Evolutionary conservation across 192 early-diverging fungal genomes (phyloP).

Genomic region (Backusella psychrophila): DNA sequence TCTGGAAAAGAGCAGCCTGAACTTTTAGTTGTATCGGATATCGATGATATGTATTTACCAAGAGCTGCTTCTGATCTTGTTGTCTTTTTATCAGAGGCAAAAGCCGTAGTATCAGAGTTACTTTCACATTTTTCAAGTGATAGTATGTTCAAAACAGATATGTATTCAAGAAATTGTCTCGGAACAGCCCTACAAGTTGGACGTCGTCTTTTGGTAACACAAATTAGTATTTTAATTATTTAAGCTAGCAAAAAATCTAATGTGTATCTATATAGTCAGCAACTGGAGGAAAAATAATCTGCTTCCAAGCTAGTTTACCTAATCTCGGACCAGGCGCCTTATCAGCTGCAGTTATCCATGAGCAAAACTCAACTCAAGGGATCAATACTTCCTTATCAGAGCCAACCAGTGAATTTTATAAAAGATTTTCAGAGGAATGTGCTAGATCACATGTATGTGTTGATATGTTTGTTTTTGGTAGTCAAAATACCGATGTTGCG

Average conservation of each 20-base stretch:
- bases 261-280: constrained; percentile 19
- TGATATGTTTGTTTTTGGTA: constrained; percentile 73
- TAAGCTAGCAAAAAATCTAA: not conserved
- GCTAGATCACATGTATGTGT: constrained; percentile 68
- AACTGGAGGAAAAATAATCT: constrained; percentile 79
- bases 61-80: constrained; percentile 67
- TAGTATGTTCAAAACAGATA: constrained; percentile 64
- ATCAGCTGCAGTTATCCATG: constrained; percentile 32
- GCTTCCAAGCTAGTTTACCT: constrained; percentile 68
- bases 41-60: constrained; percentile 79
- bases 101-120: constrained; percentile 57
- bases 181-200: constrained; percentile 70
- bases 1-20: constrained; percentile 55
- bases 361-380: constrained; percentile 38
- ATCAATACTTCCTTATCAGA: constrained; percentile 51
- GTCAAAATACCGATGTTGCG: constrained; percentile 69
- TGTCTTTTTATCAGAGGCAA: constrained; percentile 69
- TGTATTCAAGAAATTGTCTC: constrained; percentile 45
- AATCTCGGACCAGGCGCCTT: constrained; percentile 67
- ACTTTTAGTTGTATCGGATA: constrained; percentile 80
- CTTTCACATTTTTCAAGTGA: constrained; percentile 46
- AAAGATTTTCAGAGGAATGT: constrained; percentile 74
- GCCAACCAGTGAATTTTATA: constrained; percentile 70
- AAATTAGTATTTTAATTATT: not conserved
- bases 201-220: constrained; percentile 59